Evolutionary conservation across 768 basidiomycete genomes (phyloP).

Genomic region (Nidularia pulvinata): DNA sequence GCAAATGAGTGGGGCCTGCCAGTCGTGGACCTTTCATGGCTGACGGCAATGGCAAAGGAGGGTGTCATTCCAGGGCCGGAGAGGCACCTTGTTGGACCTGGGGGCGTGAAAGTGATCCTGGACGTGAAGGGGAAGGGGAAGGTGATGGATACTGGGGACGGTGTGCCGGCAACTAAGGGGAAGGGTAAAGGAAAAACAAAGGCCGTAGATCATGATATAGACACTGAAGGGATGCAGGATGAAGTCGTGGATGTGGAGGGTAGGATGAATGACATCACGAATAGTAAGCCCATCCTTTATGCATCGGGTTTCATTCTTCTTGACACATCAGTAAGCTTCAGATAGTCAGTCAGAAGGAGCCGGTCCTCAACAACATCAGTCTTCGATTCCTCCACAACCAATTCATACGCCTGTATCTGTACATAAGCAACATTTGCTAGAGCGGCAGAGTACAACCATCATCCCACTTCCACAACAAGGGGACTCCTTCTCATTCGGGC

Average conservation of each 20-base stretch:
- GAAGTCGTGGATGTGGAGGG: constrained; percentile 13
- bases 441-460: constrained; percentile 15
- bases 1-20: constrained; percentile 80
- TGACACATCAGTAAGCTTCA: constrained; percentile 1
- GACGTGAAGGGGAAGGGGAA: constrained; percentile 16
- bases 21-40: constrained; percentile 72
- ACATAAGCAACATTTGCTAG: neutral
- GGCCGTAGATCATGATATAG: constrained; percentile 11
- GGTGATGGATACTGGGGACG: constrained; percentile 9
- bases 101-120: constrained; percentile 7
- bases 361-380: neutral
- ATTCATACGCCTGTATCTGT: too few relatives aligned
- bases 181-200: constrained; percentile 25
- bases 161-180: constrained; percentile 9
- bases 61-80: constrained; percentile 43
- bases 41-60: constrained; percentile 53
- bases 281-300: constrained; percentile 25
- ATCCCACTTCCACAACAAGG: constrained; percentile 4
- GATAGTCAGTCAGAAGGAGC: constrained; percentile 1
- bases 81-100: constrained; percentile 23
- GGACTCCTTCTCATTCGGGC: constrained; percentile 23
- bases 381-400: too few relatives aligned
- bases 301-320: neutral
- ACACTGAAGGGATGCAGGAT: constrained; percentile 1
- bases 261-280: constrained; percentile 44